A percentile compares a stretch with the other conserved stretches of the same genome.
Conservation (phyloP, 352 stramenopile genomes). For the Globisporangium cylindrosporum region DNA sequence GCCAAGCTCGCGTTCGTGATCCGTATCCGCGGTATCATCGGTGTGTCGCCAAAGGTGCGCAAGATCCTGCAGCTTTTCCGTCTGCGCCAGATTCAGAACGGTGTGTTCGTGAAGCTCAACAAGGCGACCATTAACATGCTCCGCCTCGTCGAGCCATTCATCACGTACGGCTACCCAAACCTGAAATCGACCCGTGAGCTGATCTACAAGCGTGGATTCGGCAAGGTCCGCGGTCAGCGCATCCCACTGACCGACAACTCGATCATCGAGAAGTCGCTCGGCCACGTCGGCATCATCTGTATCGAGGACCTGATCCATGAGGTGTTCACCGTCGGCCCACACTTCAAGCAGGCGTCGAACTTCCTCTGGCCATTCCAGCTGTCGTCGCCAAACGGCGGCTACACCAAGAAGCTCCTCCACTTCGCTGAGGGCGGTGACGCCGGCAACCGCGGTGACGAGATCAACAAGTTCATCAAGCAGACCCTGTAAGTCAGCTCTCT, state of each 20-base stretch:
- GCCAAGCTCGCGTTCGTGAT: slow-evolving; percentile 98
- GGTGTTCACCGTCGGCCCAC: slow-evolving; percentile 97
- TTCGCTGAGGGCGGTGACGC: slow-evolving; percentile 92
- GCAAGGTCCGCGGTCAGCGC: slow-evolving; percentile 97
- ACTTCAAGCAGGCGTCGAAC: slow-evolving; percentile 99
- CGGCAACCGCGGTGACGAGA: slow-evolving; percentile 90
- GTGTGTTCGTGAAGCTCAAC: slow-evolving; percentile 99
- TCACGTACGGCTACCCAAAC: slow-evolving; percentile 98
- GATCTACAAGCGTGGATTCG: slow-evolving; percentile 99
- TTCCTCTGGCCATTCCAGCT: slow-evolving; percentile 99
- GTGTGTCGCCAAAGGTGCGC: slow-evolving; percentile 88
- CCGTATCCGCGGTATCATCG: slow-evolving; percentile 99
- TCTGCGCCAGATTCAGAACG: slow-evolving; percentile 99
- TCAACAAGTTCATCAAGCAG: slow-evolving; percentile 95
- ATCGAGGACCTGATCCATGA: slow-evolving; percentile 99
- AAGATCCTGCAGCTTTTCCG: slow-evolving; percentile 99
- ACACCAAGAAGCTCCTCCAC: slow-evolving; percentile 94
- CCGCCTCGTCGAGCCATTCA: slow-evolving; percentile 97
- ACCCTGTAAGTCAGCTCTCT: slow-evolving; percentile 79
- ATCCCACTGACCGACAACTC: slow-evolving; percentile 97
- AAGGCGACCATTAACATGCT: slow-evolving; percentile 99
- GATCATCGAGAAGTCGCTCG: slow-evolving; percentile 95
- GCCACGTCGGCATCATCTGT: slow-evolving; percentile 96
- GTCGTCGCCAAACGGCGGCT: slow-evolving; percentile 94
- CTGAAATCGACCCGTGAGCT: slow-evolving; percentile 97